Conservation (phyloP, 2,329 filamentous ascomycete genomes). For the Ophiostoma australiae region DNA sequence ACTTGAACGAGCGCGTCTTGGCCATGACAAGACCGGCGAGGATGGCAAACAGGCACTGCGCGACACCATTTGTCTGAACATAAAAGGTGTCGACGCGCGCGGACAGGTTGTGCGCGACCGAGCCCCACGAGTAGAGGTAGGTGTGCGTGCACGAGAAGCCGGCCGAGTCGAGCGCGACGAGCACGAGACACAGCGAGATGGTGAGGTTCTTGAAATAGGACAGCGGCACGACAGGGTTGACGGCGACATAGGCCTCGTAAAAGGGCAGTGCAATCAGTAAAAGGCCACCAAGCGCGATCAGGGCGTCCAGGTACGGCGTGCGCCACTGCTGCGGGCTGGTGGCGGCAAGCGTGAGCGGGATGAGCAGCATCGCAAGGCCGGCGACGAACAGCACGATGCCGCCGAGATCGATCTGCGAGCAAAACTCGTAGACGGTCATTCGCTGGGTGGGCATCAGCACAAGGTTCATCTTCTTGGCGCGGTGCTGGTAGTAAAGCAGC, state of each 20-base stretch:
- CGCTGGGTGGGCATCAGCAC: slow-evolving; percentile 31
- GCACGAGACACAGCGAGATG: slow-evolving; percentile 39
- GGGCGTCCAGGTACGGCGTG: slow-evolving; percentile 41
- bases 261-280: slow-evolving; percentile 42
- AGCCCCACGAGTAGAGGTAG: slow-evolving; percentile 46
- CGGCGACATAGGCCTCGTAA: slow-evolving; percentile 45
- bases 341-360: slow-evolving; percentile 45
- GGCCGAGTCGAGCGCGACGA: slow-evolving; percentile 41
- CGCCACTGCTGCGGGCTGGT: slow-evolving; percentile 40
- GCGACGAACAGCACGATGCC: slow-evolving; percentile 45
- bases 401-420: slow-evolving; percentile 37
- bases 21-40: slow-evolving; percentile 41
- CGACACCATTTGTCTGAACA: slow-evolving; percentile 37
- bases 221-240: slow-evolving; percentile 43
- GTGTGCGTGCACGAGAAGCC: slow-evolving; percentile 44
- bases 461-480: slow-evolving; percentile 44
- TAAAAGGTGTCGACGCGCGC: slow-evolving; percentile 42
- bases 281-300: slow-evolving; percentile 35
- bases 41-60: slow-evolving; percentile 35
- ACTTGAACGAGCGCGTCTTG: slow-evolving; percentile 41
- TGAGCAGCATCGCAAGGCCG: slow-evolving; percentile 45
- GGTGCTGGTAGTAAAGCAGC: slow-evolving; percentile 46
- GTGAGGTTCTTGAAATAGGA: slow-evolving; percentile 43
- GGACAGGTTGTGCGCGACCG: slow-evolving; percentile 40
- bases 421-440: slow-evolving; percentile 35